phyloP scores from a whole-genome alignment of 176 grass and related monocot genomes.

The Cenchrus americanus region DNA sequence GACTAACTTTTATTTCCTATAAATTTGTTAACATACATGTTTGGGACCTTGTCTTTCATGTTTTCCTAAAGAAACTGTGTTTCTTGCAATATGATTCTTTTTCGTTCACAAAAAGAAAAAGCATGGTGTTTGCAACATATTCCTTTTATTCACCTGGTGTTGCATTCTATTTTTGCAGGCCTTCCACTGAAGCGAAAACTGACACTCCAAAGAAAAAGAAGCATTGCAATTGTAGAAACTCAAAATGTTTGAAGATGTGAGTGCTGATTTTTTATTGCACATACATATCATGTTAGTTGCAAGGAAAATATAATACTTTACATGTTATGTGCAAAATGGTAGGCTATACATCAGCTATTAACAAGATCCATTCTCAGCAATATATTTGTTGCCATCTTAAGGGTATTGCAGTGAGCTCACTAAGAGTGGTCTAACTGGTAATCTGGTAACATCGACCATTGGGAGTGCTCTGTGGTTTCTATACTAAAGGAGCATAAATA shows the following conservation, averaged over 20 bases:
- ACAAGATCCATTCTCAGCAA: slow-evolving; percentile 14
- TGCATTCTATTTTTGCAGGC: slow-evolving; percentile 38
- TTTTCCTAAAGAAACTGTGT: not conserved
- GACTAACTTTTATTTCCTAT: not conserved
- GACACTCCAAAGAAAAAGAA: slow-evolving; percentile 63
- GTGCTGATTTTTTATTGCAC: slow-evolving; percentile 29
- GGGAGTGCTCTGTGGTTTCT: not conserved
- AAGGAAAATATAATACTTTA: slow-evolving; percentile 25
- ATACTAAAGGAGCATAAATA: slow-evolving; percentile 18
- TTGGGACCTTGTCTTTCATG: not conserved
- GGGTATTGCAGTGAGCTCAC: slow-evolving; percentile 20
- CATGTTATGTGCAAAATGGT: slow-evolving; percentile 20
- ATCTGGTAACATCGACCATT: not conserved
- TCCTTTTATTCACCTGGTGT: slow-evolving; percentile 26
- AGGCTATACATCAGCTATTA: not conserved
- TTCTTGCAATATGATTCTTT: slow-evolving; percentile 18
- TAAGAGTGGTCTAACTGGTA: not conserved
- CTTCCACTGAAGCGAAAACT: slow-evolving; percentile 58
- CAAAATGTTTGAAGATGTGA: slow-evolving; percentile 78
- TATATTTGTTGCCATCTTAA: slow-evolving; percentile 27
- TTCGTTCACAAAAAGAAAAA: slow-evolving; percentile 17
- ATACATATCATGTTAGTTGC: slow-evolving; percentile 10
- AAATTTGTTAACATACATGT: slow-evolving; percentile 6
- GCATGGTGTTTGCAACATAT: not conserved
- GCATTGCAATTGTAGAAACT: slow-evolving; percentile 78